Percentiles rank a stretch among this genome's conserved stretches.
phyloP scores from a whole-genome alignment of 1,284 basidiomycete species.

The Porogramme epimiltina region DNA sequence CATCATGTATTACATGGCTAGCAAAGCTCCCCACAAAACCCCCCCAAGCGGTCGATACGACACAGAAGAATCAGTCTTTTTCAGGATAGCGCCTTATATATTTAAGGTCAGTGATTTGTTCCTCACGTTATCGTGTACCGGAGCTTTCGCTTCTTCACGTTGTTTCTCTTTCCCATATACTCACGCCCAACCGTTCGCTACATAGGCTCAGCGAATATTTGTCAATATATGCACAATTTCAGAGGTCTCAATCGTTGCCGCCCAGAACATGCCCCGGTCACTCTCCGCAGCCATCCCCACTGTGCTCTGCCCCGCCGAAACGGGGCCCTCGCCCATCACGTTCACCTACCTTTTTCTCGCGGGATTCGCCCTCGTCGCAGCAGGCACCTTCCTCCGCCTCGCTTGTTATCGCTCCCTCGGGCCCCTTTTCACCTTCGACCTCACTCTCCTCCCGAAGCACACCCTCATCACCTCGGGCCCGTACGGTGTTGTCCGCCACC shows the following conservation, averaged over 20 bases:
- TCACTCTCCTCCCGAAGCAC: conserved; percentile 58
- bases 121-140: not conserved
- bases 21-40: conserved; percentile 61
- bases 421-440: conserved; percentile 62
- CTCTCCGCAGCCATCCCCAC: conserved; percentile 26
- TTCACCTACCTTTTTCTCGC: conserved; percentile 49
- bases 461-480: conserved; percentile 54
- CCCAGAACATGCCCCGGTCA: conserved; percentile 32
- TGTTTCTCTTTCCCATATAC: not conserved
- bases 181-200: conserved; percentile 24
- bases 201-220: conserved; percentile 54
- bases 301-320: conserved; percentile 26
- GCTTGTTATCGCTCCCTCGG: conserved; percentile 46
- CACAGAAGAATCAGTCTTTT: conserved; percentile 50
- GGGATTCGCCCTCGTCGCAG: conserved; percentile 48
- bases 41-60: conserved; percentile 54
- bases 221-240: conserved; percentile 51
- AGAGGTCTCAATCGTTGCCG: conserved; percentile 50
- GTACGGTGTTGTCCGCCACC: conserved; percentile 50
- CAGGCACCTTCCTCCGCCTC: conserved; percentile 44
- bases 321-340: conserved; percentile 30
- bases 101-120: conserved; percentile 57
- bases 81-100: conserved; percentile 58
- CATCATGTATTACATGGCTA: conserved; percentile 53
- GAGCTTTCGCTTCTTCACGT: not conserved